Evolutionary conservation across 2,329 filamentous ascomycete species (phyloP).

Genomic region (Niveomyces coronatus): DNA sequence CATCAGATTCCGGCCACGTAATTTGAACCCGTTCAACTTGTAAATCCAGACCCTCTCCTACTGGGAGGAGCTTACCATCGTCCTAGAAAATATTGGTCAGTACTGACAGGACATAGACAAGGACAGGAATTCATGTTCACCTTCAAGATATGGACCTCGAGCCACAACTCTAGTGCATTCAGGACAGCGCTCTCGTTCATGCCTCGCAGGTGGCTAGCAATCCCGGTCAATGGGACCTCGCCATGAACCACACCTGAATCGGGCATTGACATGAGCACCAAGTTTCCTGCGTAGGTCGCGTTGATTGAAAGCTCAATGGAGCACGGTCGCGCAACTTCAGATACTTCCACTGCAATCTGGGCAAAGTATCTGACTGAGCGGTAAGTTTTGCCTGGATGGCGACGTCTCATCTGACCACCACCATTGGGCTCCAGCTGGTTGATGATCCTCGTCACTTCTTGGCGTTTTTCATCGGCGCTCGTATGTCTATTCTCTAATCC

Average conservation of each 20-base stretch:
- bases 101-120: not conserved
- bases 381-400: not conserved
- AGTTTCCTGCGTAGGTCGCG: constrained; percentile 21
- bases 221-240: constrained; percentile 39
- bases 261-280: constrained; percentile 28
- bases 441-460: constrained; percentile 21
- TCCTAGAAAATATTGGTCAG: not conserved
- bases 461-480: constrained; percentile 19
- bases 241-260: constrained; percentile 21
- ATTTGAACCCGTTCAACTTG: constrained; percentile 4
- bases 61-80: not conserved
- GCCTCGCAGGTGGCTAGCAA: not conserved
- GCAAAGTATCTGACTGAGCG: constrained; percentile 23
- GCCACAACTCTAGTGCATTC: not conserved
- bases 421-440: constrained; percentile 22
- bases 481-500: constrained; percentile 27
- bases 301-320: constrained; percentile 24
- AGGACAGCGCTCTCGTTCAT: not conserved
- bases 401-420: not conserved
- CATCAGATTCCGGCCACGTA: constrained; percentile 1
- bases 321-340: constrained; percentile 25
- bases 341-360: constrained; percentile 23
- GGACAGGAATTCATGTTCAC: constrained; percentile 11
- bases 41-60: not conserved
- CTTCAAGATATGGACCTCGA: constrained; percentile 25